A percentile compares a stretch with the other conserved stretches of the same genome.
Conservation (phyloP, 306 rosid species). For the Macrotyloma uniflorum region DNA sequence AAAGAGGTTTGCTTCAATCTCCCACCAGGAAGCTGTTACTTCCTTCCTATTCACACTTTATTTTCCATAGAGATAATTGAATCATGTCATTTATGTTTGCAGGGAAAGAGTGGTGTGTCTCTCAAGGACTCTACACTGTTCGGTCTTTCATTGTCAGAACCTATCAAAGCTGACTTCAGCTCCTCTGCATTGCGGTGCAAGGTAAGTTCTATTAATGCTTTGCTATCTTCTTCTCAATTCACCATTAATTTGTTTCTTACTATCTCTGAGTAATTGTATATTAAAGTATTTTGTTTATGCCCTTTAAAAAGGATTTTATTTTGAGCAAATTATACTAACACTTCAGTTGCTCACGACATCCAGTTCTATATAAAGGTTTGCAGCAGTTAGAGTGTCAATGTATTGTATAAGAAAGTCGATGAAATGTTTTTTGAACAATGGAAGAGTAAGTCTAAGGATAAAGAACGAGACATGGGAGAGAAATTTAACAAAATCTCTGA, state of each 20-base stretch:
- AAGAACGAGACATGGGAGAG: background rate
- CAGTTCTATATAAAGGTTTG: background rate
- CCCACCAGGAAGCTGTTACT: background rate
- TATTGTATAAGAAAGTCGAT: background rate
- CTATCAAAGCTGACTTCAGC: conserved; percentile 67
- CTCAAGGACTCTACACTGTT: conserved; percentile 76
- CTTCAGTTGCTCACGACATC: background rate
- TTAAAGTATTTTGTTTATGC: background rate
- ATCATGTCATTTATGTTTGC: conserved; percentile 31
- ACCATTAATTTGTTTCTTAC: background rate
- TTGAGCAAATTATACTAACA: background rate
- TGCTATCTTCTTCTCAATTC: conserved; percentile 1
- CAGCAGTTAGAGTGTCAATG: background rate
- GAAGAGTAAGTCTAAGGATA: background rate
- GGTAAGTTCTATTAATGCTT: conserved; percentile 47
- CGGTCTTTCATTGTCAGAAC: conserved; percentile 77
- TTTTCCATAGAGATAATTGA: conserved; percentile 13
- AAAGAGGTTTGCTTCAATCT: conserved; percentile 50
- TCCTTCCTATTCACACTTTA: background rate
- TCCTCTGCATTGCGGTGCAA: conserved; percentile 77
- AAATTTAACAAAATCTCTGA: background rate
- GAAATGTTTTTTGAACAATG: background rate
- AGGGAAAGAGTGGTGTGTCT: conserved; percentile 69
- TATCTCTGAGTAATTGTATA: background rate
- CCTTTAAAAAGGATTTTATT: background rate